Conservation (phyloP, 2,329 filamentous ascomycete genomes). For the Phoma sp. region DNA sequence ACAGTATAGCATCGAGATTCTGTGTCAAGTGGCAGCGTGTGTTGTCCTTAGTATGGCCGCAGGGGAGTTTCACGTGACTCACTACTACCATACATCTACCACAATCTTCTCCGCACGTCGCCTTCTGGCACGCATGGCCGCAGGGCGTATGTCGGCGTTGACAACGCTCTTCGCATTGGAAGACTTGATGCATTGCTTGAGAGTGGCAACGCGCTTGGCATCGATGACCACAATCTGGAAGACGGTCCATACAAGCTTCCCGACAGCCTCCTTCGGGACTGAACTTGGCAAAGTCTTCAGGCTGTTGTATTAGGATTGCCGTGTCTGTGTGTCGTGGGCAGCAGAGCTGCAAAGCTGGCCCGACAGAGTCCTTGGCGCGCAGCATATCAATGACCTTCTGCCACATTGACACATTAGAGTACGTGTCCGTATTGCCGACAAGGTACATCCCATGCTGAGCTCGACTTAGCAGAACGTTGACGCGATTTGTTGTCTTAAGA, state of each 20-base stretch:
- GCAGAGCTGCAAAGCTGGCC: slow-evolving; percentile 27
- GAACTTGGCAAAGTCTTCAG: slow-evolving; percentile 37
- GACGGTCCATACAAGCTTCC: slow-evolving; percentile 29
- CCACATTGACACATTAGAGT: slow-evolving; percentile 69
- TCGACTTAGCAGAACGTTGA: slow-evolving; percentile 73
- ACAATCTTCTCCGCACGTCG: slow-evolving; percentile 40
- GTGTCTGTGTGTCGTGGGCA: slow-evolving; percentile 41
- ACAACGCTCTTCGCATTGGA: slow-evolving; percentile 36
- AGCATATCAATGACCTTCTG: slow-evolving; percentile 63
- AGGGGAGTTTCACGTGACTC: slow-evolving; percentile 35
- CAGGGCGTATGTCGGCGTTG: slow-evolving; percentile 33
- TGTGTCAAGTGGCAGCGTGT: slow-evolving; percentile 46
- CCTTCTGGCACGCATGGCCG: slow-evolving; percentile 38
- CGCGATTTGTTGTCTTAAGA: slow-evolving; percentile 69
- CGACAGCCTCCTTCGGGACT: slow-evolving; percentile 45
- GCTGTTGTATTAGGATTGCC: slow-evolving; percentile 27
- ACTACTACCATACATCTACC: slow-evolving; percentile 30
- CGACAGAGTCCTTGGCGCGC: slow-evolving; percentile 22
- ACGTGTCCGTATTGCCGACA: slow-evolving; percentile 71
- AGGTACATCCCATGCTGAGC: slow-evolving; percentile 75
- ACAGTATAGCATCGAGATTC: slow-evolving; percentile 58
- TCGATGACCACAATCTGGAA: slow-evolving; percentile 41
- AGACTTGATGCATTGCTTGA: slow-evolving; percentile 35
- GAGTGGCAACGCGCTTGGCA: slow-evolving; percentile 43
- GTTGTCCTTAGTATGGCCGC: slow-evolving; percentile 33